Percentiles rank a stretch among this genome's conserved stretches.
Conservation (phyloP, 1,284 basidiomycete species). For the Heliocybe sulcata region DNA sequence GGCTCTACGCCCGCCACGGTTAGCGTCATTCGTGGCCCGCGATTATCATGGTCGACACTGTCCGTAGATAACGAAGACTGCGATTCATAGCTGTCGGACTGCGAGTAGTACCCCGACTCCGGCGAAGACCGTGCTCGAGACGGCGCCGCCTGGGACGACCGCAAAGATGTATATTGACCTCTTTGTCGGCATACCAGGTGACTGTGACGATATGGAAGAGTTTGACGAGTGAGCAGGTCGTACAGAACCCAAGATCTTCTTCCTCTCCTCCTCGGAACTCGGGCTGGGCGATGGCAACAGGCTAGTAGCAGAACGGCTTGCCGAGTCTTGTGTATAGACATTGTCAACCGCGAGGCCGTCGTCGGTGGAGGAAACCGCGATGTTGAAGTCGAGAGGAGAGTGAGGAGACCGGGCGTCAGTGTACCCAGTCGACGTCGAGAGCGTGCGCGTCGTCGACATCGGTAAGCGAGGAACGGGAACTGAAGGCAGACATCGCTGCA, state of each 20-base stretch:
- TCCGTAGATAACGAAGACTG: background rate
- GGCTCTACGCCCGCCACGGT: slow-evolving; percentile 31
- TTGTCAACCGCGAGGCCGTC: background rate
- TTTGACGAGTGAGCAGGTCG: background rate
- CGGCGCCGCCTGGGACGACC: background rate
- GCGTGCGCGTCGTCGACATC: no score
- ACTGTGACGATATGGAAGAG: background rate
- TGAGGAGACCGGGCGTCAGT: no score
- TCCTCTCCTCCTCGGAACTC: background rate
- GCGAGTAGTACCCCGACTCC: background rate
- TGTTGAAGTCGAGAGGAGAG: no score
- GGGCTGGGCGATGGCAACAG: background rate
- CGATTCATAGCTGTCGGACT: background rate
- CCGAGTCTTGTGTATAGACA: background rate
- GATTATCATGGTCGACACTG: background rate
- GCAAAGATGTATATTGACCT: background rate
- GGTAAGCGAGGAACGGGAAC: no score
- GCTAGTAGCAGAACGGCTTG: background rate
- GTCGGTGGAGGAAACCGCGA: no score
- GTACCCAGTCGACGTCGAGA: no score
- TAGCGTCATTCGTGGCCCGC: slow-evolving; percentile 38
- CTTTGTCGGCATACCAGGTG: background rate
- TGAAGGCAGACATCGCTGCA: no score
- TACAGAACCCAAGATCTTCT: background rate
- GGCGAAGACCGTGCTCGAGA: background rate